Evolutionary conservation across 2,329 filamentous ascomycete genomes (phyloP).

Genomic region (Xylariaceae sp.): DNA sequence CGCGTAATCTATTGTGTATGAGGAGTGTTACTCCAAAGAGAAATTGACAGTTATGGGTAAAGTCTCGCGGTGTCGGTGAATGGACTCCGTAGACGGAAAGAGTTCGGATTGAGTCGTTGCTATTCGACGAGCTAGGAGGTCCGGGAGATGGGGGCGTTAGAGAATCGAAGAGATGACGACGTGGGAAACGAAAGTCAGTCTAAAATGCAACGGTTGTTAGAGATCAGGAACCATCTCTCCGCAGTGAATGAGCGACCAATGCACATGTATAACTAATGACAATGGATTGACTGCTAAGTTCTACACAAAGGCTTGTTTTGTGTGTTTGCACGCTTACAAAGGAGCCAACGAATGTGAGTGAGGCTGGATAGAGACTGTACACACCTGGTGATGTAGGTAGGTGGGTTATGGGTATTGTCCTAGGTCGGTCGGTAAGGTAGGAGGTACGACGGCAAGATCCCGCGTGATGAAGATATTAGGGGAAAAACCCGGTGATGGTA

Average conservation of each 20-base stretch:
- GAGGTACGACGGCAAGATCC: not conserved
- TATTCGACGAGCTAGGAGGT: not conserved
- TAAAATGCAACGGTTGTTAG: constrained; percentile 26
- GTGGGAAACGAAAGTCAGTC: constrained; percentile 16
- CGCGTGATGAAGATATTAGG: not conserved
- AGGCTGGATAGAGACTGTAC: constrained; percentile 4
- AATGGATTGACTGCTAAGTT: not conserved
- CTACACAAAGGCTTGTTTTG: not conserved
- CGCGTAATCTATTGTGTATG: constrained; percentile 43
- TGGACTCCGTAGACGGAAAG: constrained; percentile 11
- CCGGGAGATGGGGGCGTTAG: constrained; percentile 10
- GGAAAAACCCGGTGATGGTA: constrained; percentile 5
- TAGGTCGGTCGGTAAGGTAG: not conserved
- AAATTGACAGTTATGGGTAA: not conserved
- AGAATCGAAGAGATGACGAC: constrained; percentile 17
- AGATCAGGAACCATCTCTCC: constrained; percentile 12
- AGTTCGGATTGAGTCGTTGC: constrained; percentile 9
- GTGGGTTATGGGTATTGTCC: not conserved
- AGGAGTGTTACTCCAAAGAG: not conserved
- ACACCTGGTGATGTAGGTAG: constrained; percentile 10
- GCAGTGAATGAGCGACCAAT: constrained; percentile 4
- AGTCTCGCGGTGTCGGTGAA: not conserved
- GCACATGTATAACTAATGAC: constrained; percentile 1
- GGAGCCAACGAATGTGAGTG: not conserved
- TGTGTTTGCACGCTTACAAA: not conserved